phyloP scores from a whole-genome alignment of 192 early-diverging fungal species.

The Haplosporangium gracile region DNA sequence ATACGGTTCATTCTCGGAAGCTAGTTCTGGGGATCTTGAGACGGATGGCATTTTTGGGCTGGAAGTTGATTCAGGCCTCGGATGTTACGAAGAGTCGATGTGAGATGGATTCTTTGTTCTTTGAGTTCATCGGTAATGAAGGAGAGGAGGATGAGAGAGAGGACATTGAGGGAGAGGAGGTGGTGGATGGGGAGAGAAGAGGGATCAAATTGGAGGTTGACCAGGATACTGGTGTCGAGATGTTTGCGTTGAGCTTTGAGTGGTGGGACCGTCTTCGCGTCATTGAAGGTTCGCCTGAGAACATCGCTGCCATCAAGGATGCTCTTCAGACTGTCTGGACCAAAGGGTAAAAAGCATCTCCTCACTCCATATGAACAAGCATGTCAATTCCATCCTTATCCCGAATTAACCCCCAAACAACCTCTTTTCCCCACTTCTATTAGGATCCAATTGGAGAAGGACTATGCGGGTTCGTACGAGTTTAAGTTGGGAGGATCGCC shows the following conservation, averaged over 20 bases:
- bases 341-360: background rate
- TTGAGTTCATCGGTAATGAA: background rate
- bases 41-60: constrained; percentile 3
- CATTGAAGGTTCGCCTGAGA: background rate
- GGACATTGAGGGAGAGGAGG: background rate
- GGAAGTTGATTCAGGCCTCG: constrained; percentile 18
- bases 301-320: background rate
- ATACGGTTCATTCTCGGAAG: constrained; percentile 7
- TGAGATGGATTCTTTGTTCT: constrained; percentile 13
- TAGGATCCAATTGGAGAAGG: constrained; percentile 8
- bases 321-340: background rate
- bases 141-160: background rate
- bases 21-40: constrained; percentile 3
- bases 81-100: constrained; percentile 3
- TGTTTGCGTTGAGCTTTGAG: constrained; percentile 4
- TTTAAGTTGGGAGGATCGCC: constrained; percentile 6
- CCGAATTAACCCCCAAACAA: background rate
- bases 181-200: background rate
- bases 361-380: background rate
- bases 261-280: constrained; percentile 4
- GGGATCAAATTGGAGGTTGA: background rate
- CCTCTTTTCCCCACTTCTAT: background rate
- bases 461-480: constrained; percentile 11
- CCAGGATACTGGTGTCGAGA: background rate
- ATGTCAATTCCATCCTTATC: background rate